phyloP scores from a whole-genome alignment of 768 basidiomycete genomes.

The Leccinum imitatum region DNA sequence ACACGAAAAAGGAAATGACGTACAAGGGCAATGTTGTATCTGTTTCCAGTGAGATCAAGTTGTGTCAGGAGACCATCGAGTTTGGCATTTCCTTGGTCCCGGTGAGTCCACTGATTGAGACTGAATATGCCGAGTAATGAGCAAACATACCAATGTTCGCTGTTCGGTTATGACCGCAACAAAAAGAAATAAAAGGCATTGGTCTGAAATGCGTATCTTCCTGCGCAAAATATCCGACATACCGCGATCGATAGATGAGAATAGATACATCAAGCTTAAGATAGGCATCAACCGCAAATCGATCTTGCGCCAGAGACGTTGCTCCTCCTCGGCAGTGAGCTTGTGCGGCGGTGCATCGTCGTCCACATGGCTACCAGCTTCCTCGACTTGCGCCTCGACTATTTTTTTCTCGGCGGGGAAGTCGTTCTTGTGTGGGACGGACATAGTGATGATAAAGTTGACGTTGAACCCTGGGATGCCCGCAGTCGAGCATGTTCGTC shows the following conservation, averaged over 20 bases:
- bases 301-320: slow-evolving; percentile 55
- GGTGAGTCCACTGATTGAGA: not conserved
- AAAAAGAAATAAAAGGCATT: not conserved
- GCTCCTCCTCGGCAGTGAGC: slow-evolving; percentile 43
- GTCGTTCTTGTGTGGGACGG: not conserved
- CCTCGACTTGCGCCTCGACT: not conserved
- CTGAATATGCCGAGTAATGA: not conserved
- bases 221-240: slow-evolving; percentile 7
- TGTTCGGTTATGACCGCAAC: slow-evolving; percentile 16
- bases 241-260: slow-evolving; percentile 67
- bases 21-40: slow-evolving; percentile 69
- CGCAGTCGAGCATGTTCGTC: not conserved
- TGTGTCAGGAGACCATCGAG: slow-evolving; percentile 60
- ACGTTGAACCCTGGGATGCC: not conserved
- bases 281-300: slow-evolving; percentile 60
- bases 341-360: not conserved
- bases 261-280: slow-evolving; percentile 56
- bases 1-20: slow-evolving; percentile 3
- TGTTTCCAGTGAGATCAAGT: slow-evolving; percentile 53
- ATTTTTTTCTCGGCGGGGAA: not conserved
- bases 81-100: slow-evolving; percentile 54
- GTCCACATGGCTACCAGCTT: not conserved
- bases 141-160: slow-evolving; percentile 53
- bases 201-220: not conserved
- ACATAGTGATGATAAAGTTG: not conserved